A percentile compares a stretch with the other conserved stretches of the same genome.
Evolutionary conservation across 768 basidiomycete species (phyloP).

Genomic region (Crassisporium funariophilum): DNA sequence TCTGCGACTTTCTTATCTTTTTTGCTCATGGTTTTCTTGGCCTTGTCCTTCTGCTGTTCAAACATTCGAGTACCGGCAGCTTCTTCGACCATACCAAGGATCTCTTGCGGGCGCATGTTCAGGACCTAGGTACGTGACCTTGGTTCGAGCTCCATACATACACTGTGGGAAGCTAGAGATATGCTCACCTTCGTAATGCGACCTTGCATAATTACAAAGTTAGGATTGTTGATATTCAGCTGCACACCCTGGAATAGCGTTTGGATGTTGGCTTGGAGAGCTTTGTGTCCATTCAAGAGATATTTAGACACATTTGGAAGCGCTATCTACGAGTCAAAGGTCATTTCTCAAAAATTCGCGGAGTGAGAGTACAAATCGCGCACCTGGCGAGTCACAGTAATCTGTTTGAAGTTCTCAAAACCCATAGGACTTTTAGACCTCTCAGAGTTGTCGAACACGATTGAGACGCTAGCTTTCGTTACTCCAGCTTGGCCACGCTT

Average conservation of each 20-base stretch:
- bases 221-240: constrained; percentile 99
- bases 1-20: constrained; percentile 96
- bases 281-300: constrained; percentile 93
- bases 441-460: constrained; percentile 98
- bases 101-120: constrained; percentile 98
- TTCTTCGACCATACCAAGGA: constrained; percentile 98
- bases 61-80: constrained; percentile 99
- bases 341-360: background rate
- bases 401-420: constrained; percentile 77
- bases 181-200: constrained; percentile 89
- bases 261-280: constrained; percentile 82
- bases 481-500: constrained; percentile 98
- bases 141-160: background rate
- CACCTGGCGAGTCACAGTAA: constrained; percentile 96
- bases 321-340: constrained; percentile 61
- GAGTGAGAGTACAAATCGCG: constrained; percentile 16
- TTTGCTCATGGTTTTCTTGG: constrained; percentile 93
- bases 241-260: constrained; percentile 95
- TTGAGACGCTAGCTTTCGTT: constrained; percentile 96
- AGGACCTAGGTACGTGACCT: constrained; percentile 56
- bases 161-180: background rate
- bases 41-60: constrained; percentile 97
- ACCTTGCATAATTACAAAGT: constrained; percentile 99
- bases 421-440: constrained; percentile 81
- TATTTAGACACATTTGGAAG: constrained; percentile 95